Conservation (phyloP, 1,139 yeast species). For the Kurtzmaniella quercitrusa region DNA sequence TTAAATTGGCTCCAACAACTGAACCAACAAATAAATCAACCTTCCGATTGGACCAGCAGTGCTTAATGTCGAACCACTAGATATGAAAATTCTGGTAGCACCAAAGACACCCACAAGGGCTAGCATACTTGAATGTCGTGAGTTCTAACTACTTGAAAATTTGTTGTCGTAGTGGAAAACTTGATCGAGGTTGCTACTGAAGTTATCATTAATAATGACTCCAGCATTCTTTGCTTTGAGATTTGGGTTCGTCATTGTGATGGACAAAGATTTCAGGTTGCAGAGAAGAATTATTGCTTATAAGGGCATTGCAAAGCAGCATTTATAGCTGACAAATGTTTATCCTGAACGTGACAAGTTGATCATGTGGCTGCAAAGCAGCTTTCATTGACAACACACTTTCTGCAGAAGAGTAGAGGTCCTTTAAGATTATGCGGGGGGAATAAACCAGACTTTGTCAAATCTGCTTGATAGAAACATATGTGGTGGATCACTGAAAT, state of each 20-base stretch:
- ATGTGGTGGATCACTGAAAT: too few species aligned
- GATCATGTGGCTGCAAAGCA: too few species aligned
- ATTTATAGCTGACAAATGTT: too few species aligned
- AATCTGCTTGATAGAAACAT: too few species aligned
- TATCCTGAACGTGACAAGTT: too few species aligned
- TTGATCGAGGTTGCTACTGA: background rate
- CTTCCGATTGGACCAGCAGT: constrained; percentile 18
- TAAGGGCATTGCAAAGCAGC: too few species aligned
- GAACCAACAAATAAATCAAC: constrained; percentile 18
- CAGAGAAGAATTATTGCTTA: too few species aligned
- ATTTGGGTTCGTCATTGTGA: background rate
- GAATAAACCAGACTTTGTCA: too few species aligned
- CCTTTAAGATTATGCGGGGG: too few species aligned
- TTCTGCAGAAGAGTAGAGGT: too few species aligned
- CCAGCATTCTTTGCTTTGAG: background rate
- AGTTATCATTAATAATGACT: background rate
- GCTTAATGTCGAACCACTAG: constrained; percentile 16
- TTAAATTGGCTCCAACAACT: constrained; percentile 19
- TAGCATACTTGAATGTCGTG: constrained; percentile 29
- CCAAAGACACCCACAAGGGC: constrained; percentile 28
- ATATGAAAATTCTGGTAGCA: constrained; percentile 22
- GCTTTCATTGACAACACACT: too few species aligned
- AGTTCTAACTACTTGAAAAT: constrained; percentile 15
- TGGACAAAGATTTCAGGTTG: too few species aligned
- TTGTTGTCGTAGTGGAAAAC: constrained; percentile 11